Base-by-base conservation (phyloP, 257 asterid genomes). In the Capsicum rhomboideum region DNA sequence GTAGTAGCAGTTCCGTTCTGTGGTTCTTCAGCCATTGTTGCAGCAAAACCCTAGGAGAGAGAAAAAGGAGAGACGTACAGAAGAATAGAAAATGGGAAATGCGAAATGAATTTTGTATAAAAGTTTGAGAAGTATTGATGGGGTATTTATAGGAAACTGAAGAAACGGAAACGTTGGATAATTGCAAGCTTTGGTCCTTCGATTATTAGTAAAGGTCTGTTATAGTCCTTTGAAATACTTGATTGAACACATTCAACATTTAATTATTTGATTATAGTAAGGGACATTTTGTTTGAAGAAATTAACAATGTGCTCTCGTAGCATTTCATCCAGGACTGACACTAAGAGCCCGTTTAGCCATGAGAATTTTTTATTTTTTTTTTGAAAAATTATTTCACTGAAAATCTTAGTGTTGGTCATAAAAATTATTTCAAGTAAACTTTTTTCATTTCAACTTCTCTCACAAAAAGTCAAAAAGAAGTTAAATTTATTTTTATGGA, bases 141-240 rank as follows among this genome's bases (percentile, higher is more conserved):
- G 67, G 50, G n/a, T 21, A 80, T 85, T 91, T 92, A 93, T 91
- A 90, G 93, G 93, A 89, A 87, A 90, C 44, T 85, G 90, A 84
- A 82, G 90, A 85, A 90, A 84, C 82, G 89, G 90, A 93, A 90
- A 85, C 84, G 95, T 17, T 77, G 63, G 46, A 77, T 77, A 77
- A 50, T 77, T 77, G 46, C 82, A 77, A 34, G 1, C 1, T 77
- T 77, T 77, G 7, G 63, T 77, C 63, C 82, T 16, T 74, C 4
- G 0, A 1, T 53, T 50, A 26, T 77, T 75, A 4, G 10, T 50
- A 16, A 26, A 6, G 3, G 2, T 74, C 46, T 28, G 4, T 8
- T 2, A 6, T 26, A 5, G 9, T 77, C 28, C 29, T 50, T 34
- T 9, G 8, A 0, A 50, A 8, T 14, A 49, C 28, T 75, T 2